phyloP scores from a whole-genome alignment of 179 eudicot genomes.

The Vitellaria paradoxa region DNA sequence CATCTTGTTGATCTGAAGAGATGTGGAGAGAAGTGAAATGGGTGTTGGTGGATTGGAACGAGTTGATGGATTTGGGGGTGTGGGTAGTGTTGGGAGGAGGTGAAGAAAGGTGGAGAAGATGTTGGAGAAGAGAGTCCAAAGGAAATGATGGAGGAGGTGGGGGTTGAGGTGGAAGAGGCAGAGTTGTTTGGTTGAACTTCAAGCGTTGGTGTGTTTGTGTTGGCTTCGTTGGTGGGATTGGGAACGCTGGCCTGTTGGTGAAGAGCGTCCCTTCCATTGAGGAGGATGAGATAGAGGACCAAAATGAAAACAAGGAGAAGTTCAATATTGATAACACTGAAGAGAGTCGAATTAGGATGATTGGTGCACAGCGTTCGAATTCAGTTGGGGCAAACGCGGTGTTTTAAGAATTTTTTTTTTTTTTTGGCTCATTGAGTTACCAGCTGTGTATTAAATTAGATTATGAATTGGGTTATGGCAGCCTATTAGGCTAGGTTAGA shows the following conservation, averaged over 20 bases:
- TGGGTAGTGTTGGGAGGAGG: slow-evolving; percentile 30
- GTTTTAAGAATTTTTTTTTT: too few species aligned
- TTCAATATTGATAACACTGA: too few species aligned
- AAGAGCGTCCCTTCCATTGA: slow-evolving; percentile 67
- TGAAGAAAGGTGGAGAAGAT: slow-evolving; percentile 55
- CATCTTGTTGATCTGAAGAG: neutral
- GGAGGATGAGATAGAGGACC: neutral
- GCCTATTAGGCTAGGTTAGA: too few species aligned
- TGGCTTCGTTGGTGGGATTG: slow-evolving; percentile 46
- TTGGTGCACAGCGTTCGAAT: too few species aligned
- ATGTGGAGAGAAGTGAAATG: slow-evolving; percentile 28
- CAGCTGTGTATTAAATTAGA: too few species aligned
- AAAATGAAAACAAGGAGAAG: neutral
- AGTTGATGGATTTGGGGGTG: slow-evolving; percentile 32
- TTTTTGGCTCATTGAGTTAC: too few species aligned
- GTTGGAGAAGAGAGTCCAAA: slow-evolving; percentile 63
- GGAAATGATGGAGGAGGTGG: slow-evolving; percentile 46
- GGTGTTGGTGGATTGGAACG: slow-evolving; percentile 27
- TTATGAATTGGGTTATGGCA: too few species aligned
- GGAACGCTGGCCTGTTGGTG: slow-evolving; percentile 68
- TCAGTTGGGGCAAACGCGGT: too few species aligned
- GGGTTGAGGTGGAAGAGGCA: slow-evolving; percentile 54
- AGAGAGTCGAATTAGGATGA: too few species aligned
- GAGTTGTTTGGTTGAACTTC: slow-evolving; percentile 49
- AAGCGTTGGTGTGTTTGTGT: slow-evolving; percentile 28